Percentiles rank a stretch among this genome's conserved stretches.
Evolutionary conservation across 805 yeast genomes (phyloP).

Genomic region (Suhomyces kilbournensis): DNA sequence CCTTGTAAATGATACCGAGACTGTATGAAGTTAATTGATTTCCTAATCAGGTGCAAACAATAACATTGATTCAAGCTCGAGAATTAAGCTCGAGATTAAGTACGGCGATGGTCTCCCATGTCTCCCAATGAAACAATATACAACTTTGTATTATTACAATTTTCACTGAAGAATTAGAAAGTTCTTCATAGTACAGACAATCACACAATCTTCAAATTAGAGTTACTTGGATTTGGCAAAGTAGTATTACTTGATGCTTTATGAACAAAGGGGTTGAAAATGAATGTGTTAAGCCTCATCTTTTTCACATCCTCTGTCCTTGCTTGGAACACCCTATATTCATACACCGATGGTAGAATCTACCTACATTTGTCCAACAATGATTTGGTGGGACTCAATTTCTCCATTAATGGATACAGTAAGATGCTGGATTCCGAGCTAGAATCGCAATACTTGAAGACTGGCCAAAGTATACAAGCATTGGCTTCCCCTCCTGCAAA

Average conservation of each 20-base stretch:
- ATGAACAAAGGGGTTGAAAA: background rate
- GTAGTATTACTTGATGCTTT: background rate
- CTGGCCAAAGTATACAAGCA: constrained; percentile 19
- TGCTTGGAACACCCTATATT: constrained; percentile 35
- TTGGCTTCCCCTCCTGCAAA: constrained; percentile 32
- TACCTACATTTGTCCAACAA: constrained; percentile 36
- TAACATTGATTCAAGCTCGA: background rate
- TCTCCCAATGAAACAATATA: background rate
- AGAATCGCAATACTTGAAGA: constrained; percentile 8
- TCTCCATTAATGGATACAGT: constrained; percentile 31
- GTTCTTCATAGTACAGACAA: background rate
- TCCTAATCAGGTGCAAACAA: constrained; percentile 9
- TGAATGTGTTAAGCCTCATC: background rate
- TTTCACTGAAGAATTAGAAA: background rate
- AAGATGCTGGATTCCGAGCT: constrained; percentile 7
- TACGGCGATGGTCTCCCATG: background rate
- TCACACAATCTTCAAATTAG: background rate
- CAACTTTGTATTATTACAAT: background rate
- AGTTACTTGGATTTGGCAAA: background rate
- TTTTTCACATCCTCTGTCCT: background rate
- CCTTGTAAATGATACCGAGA: background rate
- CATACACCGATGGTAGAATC: constrained; percentile 30
- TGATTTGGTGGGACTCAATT: constrained; percentile 34
- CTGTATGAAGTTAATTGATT: background rate
- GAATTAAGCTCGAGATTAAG: background rate